phyloP scores from a whole-genome alignment of 1,139 yeast species.

The Protomyces inundatus region DNA sequence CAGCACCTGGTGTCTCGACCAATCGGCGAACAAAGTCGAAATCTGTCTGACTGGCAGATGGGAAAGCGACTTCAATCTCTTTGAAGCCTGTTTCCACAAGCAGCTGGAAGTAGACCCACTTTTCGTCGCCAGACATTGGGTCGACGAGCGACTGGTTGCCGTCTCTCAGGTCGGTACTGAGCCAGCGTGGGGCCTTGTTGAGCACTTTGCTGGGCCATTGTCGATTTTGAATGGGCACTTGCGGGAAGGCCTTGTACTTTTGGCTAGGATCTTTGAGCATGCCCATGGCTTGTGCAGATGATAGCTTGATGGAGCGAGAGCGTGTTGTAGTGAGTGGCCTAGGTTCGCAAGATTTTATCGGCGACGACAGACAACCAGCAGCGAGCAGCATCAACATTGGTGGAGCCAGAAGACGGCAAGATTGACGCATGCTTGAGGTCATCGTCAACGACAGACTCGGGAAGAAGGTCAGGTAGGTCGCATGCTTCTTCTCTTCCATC shows the following conservation, averaged over 20 bases:
- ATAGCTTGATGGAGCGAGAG: not conserved
- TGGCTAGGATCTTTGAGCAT: conserved; percentile 70
- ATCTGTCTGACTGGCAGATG: conserved; percentile 92
- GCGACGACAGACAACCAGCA: not conserved
- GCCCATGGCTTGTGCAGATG: not conserved
- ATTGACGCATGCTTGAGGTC: conserved; percentile 9
- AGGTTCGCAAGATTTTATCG: not conserved
- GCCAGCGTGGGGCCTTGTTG: conserved; percentile 87
- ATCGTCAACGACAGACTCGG: conserved; percentile 54
- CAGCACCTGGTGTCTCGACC: conserved; percentile 60
- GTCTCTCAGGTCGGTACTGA: conserved; percentile 90
- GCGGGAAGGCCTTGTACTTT: conserved; percentile 68
- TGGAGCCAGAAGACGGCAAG: not conserved
- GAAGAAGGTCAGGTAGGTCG: conserved; percentile 68
- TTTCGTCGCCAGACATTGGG: conserved; percentile 89
- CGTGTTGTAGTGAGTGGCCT: not conserved
- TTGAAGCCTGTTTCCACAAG: conserved; percentile 87
- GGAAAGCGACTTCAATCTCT: conserved; percentile 95
- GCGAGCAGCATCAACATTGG: not conserved
- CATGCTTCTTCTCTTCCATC: conserved; percentile 36
- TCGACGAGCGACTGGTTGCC: conserved; percentile 89
- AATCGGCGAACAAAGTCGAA: conserved; percentile 93
- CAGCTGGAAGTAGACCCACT: conserved; percentile 79
- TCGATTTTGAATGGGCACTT: conserved; percentile 65
- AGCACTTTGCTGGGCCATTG: conserved; percentile 80